These are phyloP conservation scores for Trichoderma gracile DNA, from an alignment of 2,329 filamentous ascomycete genomes.

Conservation along the genomic window DNA sequence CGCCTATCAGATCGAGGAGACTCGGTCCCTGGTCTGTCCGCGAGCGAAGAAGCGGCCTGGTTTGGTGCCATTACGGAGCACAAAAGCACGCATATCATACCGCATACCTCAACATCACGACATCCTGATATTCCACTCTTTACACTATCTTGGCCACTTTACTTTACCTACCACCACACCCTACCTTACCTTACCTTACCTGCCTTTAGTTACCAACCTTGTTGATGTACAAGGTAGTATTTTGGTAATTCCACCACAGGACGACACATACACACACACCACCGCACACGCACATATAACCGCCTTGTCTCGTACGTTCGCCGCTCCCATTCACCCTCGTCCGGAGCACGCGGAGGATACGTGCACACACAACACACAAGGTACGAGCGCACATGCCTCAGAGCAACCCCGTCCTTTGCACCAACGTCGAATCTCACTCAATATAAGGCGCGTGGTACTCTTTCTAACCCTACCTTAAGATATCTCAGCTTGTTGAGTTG, in stretches of 20 bases:
- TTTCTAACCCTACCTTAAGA: too few relatives aligned
- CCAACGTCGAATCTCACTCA: not conserved
- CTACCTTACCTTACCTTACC: not conserved
- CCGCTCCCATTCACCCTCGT: not conserved
- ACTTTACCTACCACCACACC: too few relatives aligned
- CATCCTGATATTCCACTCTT: not conserved
- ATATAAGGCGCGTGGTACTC: not conserved
- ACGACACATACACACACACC: too few relatives aligned
- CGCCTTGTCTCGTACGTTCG: too few relatives aligned
- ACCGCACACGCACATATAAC: too few relatives aligned
- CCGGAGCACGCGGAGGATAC: not conserved
- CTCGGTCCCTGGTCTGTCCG: not conserved
- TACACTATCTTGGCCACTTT: too few relatives aligned
- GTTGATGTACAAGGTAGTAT: too few relatives aligned
- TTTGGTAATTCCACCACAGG: too few relatives aligned
- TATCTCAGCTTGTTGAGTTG: too few relatives aligned
- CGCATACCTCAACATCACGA: not conserved
- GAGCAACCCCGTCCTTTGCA: not conserved
- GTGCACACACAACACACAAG: not conserved
- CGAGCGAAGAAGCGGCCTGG: not conserved
- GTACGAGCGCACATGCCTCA: not conserved
- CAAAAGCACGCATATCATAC: conserved; percentile 7
- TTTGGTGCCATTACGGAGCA: not conserved
- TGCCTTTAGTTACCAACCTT: too few relatives aligned
- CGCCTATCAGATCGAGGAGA: not conserved